Conservation (phyloP, 805 yeast species). For the Zygosaccharomyces bailii region DNA sequence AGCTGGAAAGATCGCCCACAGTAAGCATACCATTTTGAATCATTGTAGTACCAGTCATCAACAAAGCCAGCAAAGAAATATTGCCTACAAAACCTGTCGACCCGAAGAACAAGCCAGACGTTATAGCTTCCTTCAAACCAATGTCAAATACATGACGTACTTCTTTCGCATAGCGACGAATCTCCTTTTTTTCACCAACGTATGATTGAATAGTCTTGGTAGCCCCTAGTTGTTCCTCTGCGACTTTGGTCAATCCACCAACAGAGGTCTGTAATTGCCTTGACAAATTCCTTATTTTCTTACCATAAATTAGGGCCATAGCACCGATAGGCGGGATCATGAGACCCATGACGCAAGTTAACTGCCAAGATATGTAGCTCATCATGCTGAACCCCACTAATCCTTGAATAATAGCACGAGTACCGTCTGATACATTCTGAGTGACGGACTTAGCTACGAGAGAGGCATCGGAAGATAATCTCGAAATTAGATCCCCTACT, state of each 20-base stretch:
- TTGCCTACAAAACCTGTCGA: constrained; percentile 84
- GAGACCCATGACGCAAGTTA: constrained; percentile 76
- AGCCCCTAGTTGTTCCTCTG: constrained; percentile 87
- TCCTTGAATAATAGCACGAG: constrained; percentile 77
- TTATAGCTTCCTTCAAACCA: constrained; percentile 75
- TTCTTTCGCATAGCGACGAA: constrained; percentile 68
- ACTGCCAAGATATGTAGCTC: constrained; percentile 78
- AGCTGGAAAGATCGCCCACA: constrained; percentile 85
- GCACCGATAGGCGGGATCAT: constrained; percentile 79
- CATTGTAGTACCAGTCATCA: constrained; percentile 78
- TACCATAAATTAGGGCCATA: constrained; percentile 80
- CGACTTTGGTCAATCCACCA: constrained; percentile 81
- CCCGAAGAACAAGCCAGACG: constrained; percentile 73
- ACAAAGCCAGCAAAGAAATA: constrained; percentile 66
- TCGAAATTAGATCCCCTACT: constrained; percentile 87
- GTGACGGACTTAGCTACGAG: constrained; percentile 83
- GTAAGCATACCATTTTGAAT: constrained; percentile 72
- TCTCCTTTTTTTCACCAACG: constrained; percentile 78
- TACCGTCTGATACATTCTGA: constrained; percentile 88
- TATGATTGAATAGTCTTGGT: constrained; percentile 86
- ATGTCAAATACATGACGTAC: constrained; percentile 61
- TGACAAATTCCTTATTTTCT: constrained; percentile 68
- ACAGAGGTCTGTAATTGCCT: constrained; percentile 76
- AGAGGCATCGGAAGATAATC: constrained; percentile 84
- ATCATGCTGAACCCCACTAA: constrained; percentile 87